A percentile compares a stretch with the other conserved stretches of the same genome.
These are phyloP conservation scores for Dryas alaskensis DNA, from an alignment of 306 rosid genomes.

Conservation along the genomic window DNA sequence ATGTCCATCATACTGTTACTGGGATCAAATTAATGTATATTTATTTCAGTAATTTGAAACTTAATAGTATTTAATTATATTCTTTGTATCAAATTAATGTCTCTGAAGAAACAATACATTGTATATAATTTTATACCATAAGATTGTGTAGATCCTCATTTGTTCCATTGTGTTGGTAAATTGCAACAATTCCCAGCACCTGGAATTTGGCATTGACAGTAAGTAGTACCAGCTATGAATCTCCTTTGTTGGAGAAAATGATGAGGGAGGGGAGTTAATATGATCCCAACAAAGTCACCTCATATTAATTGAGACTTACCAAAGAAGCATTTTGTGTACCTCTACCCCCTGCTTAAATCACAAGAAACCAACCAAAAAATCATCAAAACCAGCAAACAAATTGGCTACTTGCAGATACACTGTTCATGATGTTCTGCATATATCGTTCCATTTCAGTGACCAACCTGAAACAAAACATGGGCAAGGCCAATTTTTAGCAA, in stretches of 20 bases:
- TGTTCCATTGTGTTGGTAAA: not conserved
- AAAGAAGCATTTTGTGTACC: not conserved
- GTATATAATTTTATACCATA: not conserved
- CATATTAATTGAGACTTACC: not conserved
- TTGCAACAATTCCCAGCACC: not conserved
- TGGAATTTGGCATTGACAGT: no score
- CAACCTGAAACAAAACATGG: no score
- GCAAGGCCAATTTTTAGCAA: no score
- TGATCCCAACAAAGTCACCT: not conserved
- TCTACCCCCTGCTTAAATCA: not conserved
- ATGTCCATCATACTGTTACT: not conserved
- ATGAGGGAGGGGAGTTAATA: not conserved
- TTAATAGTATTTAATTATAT: no score
- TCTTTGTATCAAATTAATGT: not conserved
- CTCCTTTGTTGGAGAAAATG: not conserved
- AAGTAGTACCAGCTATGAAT: not conserved
- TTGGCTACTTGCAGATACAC: not conserved
- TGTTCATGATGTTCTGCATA: no score
- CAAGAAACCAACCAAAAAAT: conserved; percentile 7
- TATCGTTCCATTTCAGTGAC: no score
- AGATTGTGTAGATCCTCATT: not conserved
- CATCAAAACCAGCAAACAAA: not conserved
- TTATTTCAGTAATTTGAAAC: no score
- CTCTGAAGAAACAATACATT: not conserved
- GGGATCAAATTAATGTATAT: not conserved